phyloP scores from a whole-genome alignment of 1,139 yeast species.

The Magnusiomyces paraingens region DNA sequence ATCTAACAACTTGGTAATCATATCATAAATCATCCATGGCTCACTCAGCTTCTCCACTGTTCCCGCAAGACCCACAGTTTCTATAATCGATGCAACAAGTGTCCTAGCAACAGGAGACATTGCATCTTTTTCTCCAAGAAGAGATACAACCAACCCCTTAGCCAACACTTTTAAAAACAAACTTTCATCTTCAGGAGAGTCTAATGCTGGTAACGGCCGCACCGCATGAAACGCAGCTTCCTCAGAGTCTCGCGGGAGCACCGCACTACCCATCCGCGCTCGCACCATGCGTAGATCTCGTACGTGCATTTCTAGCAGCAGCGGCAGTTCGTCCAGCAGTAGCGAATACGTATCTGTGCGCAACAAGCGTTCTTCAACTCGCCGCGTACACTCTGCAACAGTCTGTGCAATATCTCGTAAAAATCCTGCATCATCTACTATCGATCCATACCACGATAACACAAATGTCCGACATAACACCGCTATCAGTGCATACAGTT shows the following conservation, averaged over 20 bases:
- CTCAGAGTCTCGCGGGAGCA: slow-evolving; percentile 28
- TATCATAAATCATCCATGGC: slow-evolving; percentile 42
- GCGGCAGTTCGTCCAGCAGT: slow-evolving; percentile 40
- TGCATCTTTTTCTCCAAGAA: slow-evolving; percentile 38
- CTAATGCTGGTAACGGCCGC: slow-evolving; percentile 48
- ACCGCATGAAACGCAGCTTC: slow-evolving; percentile 34
- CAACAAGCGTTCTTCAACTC: slow-evolving; percentile 34
- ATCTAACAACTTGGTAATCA: slow-evolving; percentile 32
- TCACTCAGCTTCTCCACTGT: slow-evolving; percentile 40
- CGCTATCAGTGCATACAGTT: slow-evolving; percentile 42
- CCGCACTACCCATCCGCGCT: slow-evolving; percentile 24
- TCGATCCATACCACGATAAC: slow-evolving; percentile 39
- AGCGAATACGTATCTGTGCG: slow-evolving; percentile 33
- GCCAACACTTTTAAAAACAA: slow-evolving; percentile 35
- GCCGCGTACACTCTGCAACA: slow-evolving; percentile 36
- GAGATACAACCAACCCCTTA: slow-evolving; percentile 30
- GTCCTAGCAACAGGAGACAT: slow-evolving; percentile 36
- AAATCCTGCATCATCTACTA: slow-evolving; percentile 40
- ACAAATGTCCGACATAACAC: slow-evolving; percentile 42
- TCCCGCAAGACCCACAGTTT: slow-evolving; percentile 38
- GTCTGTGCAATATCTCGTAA: slow-evolving; percentile 35
- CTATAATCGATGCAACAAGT: slow-evolving; percentile 37
- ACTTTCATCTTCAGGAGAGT: slow-evolving; percentile 22
- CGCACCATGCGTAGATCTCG: slow-evolving; percentile 26
- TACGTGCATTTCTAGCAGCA: slow-evolving; percentile 36